phyloP scores from a whole-genome alignment of 2,329 filamentous ascomycete genomes.

The Exophiala alcalophila region DNA sequence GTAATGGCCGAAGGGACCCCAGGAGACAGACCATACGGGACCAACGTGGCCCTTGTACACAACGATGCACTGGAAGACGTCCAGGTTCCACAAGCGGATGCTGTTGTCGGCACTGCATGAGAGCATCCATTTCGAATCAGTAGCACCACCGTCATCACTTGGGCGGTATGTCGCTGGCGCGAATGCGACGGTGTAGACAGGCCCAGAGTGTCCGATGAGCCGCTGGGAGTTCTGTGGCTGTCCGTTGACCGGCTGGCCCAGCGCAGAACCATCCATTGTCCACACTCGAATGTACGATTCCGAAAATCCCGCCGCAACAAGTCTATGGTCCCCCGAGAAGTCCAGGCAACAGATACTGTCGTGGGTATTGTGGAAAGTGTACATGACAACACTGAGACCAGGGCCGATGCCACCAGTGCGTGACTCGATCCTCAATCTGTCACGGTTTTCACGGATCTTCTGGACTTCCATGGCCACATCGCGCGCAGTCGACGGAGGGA shows the following conservation, averaged over 20 bases:
- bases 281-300: constrained; percentile 96
- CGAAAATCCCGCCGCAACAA: constrained; percentile 83
- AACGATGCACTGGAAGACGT: constrained; percentile 87
- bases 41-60: constrained; percentile 91
- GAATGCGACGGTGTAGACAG: constrained; percentile 86
- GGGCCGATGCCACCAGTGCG: constrained; percentile 79
- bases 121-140: constrained; percentile 70
- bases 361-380: constrained; percentile 95
- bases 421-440: constrained; percentile 83
- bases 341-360: constrained; percentile 92
- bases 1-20: constrained; percentile 93
- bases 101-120: constrained; percentile 86
- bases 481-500: constrained; percentile 80
- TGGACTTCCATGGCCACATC: constrained; percentile 94
- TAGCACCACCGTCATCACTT: constrained; percentile 47
- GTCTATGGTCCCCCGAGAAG: constrained; percentile 84
- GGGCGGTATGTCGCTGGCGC: constrained; percentile 63
- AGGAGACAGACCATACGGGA: constrained; percentile 82
- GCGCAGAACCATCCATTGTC: constrained; percentile 79
- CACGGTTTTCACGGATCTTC: constrained; percentile 87
- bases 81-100: constrained; percentile 87
- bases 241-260: constrained; percentile 65
- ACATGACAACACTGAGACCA: constrained; percentile 89
- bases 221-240: constrained; percentile 69
- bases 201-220: constrained; percentile 81